A percentile compares a stretch with the other conserved stretches of the same genome.
These are phyloP conservation scores for Trapa incisa DNA, from an alignment of 345 rosid species.

Conservation along the genomic window DNA sequence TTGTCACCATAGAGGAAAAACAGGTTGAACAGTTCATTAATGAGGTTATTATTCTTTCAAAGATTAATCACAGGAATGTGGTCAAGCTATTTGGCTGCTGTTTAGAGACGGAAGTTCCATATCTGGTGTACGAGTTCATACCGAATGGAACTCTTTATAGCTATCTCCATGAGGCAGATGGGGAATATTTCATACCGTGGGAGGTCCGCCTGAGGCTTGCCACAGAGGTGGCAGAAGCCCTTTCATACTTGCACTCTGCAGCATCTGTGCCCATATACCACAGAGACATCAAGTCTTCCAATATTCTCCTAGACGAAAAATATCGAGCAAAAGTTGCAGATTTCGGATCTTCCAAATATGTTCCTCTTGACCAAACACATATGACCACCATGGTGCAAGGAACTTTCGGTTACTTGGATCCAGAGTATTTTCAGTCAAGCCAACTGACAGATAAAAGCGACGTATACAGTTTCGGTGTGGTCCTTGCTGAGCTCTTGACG, in stretches of 20 bases:
- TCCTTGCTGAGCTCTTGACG: neutral
- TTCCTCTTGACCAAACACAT: constrained; percentile 3
- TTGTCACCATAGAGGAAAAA: too few relatives aligned
- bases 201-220: neutral
- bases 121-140: too few relatives aligned
- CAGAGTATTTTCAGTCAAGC: neutral
- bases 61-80: too few relatives aligned
- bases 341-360: constrained; percentile 1
- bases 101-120: too few relatives aligned
- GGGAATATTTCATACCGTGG: neutral
- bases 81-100: too few relatives aligned
- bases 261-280: neutral
- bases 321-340: neutral
- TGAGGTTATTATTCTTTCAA: too few relatives aligned
- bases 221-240: neutral
- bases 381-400: constrained; percentile 4
- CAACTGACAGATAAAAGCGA: neutral
- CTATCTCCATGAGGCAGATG: neutral
- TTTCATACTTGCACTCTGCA: neutral
- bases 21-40: too few relatives aligned
- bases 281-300: neutral
- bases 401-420: neutral
- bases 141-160: neutral
- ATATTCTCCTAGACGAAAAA: constrained; percentile 5
- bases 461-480: neutral